Percentiles rank a stretch among this genome's conserved stretches.
Evolutionary conservation across 2,329 filamentous ascomycete genomes (phyloP).

Genomic region (Hypoxylon sp.): DNA sequence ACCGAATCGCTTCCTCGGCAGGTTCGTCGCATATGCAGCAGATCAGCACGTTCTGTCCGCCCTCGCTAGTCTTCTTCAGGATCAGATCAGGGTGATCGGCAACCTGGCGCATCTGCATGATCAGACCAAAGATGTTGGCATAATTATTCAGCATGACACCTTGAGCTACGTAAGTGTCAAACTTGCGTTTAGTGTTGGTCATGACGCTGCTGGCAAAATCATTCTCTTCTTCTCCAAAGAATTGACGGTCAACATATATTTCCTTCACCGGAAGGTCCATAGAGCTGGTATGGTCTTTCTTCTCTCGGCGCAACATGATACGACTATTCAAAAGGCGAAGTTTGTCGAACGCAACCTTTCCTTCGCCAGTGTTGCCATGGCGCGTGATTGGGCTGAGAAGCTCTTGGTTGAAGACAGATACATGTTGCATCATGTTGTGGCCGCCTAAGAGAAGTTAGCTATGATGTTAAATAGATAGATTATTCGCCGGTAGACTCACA

Average conservation of each 20-base stretch:
- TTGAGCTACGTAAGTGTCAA: conserved; percentile 94
- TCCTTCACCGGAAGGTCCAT: conserved; percentile 98
- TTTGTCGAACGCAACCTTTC: conserved; percentile 81
- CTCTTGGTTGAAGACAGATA: conserved; percentile 94
- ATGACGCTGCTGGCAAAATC: conserved; percentile 98
- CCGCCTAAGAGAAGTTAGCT: conserved; percentile 46
- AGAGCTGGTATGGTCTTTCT: conserved; percentile 91
- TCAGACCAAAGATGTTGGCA: conserved; percentile 97
- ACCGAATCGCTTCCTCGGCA: conserved; percentile 93
- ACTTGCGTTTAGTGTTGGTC: conserved; percentile 88
- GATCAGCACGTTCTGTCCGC: conserved; percentile 89
- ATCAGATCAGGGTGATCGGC: conserved; percentile 97
- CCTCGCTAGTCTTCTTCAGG: conserved; percentile 86
- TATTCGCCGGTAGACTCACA: conserved; percentile 70
- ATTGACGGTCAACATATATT: conserved; percentile 91
- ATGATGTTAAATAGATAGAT: conserved; percentile 28
- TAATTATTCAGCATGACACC: conserved; percentile 98
- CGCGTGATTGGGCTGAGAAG: conserved; percentile 85
- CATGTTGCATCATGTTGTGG: conserved; percentile 62
- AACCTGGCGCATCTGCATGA: conserved; percentile 99
- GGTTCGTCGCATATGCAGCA: conserved; percentile 98
- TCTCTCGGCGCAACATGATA: conserved; percentile 96
- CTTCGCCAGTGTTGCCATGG: conserved; percentile 72
- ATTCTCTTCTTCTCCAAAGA: conserved; percentile 95
- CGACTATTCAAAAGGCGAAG: conserved; percentile 89